Evolutionary conservation across 2,329 filamentous ascomycete species (phyloP).

Genomic region (Microcyclospora pomicola): DNA sequence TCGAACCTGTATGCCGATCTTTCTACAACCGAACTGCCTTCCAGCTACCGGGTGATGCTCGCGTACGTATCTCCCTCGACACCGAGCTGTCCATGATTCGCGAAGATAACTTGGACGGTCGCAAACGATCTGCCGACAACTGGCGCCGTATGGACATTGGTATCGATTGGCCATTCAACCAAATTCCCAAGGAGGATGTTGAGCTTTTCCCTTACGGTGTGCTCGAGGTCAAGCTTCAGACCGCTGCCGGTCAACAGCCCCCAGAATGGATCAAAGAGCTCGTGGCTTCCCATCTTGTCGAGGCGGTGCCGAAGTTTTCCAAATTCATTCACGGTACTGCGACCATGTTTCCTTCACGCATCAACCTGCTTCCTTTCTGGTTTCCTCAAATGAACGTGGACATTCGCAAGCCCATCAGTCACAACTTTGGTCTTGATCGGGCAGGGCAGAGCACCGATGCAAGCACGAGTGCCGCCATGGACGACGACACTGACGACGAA

Average conservation of each 20-base stretch:
- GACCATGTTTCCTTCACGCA: slow-evolving; percentile 70
- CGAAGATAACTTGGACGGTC: slow-evolving; percentile 86
- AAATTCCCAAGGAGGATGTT: slow-evolving; percentile 71
- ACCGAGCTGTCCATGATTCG: slow-evolving; percentile 91
- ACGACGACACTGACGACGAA: slow-evolving; percentile 57
- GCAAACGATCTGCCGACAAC: slow-evolving; percentile 63
- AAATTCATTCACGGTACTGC: slow-evolving; percentile 97
- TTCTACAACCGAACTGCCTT: slow-evolving; percentile 99
- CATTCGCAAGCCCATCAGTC: slow-evolving; percentile 81
- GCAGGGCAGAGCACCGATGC: slow-evolving; percentile 60
- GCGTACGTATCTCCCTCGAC: slow-evolving; percentile 91
- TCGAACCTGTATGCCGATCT: slow-evolving; percentile 79
- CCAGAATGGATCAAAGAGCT: slow-evolving; percentile 94
- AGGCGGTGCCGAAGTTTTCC: slow-evolving; percentile 98
- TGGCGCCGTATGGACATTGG: slow-evolving; percentile 97
- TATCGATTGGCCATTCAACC: slow-evolving; percentile 85
- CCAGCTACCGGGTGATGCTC: slow-evolving; percentile 87
- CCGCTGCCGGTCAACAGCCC: slow-evolving; percentile 84
- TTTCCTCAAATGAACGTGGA: slow-evolving; percentile 97
- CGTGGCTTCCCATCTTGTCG: slow-evolving; percentile 83
- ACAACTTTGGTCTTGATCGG: slow-evolving; percentile 81
- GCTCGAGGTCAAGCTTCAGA: slow-evolving; percentile 94
- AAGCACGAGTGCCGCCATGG: slow-evolving; percentile 62
- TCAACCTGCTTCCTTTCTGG: slow-evolving; percentile 90
- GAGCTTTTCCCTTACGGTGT: slow-evolving; percentile 92